Base-by-base conservation (phyloP, 495 filamentous ascomycete genomes). In the Platismatia glauca region DNA sequence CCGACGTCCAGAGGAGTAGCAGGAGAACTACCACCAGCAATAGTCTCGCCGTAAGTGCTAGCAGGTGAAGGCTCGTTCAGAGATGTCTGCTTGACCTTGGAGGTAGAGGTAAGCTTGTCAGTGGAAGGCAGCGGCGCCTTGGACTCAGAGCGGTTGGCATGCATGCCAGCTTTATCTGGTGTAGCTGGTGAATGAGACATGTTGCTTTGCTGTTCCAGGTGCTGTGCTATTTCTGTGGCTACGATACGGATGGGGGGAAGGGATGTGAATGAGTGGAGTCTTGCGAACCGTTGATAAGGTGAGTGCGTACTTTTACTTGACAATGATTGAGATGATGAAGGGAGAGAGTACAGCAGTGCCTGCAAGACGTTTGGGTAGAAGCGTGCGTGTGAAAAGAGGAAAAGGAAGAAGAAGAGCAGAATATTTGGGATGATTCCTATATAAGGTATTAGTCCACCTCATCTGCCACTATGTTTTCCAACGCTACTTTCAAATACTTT, bases 31-130 rank as follows among this genome's bases (percentile, higher is more conserved):
- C 65, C 70, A 29, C 66, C 72, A 24, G 66, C 67, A 53, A 52
- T 31, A 15, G 70, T 72, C 18, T 66, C 71, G 39, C 72, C 72
- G 66, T 73, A 71, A 13, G 72, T 75, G 66, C 72, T 74, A n/a
- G 72, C 72, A 50, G 73, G 73, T 38, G 73, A 75, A 38, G 70
- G 72, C 63, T 72, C 68, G n/a, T 63, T 59, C 16, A 68, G 50
- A 31, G 67, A 70, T 12, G 57, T 44, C 29, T 50, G 64, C 61
- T 66, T 64, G 22, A 55, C 43, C 33, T 63, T 64, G 18, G 61
- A 57, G 6, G 55, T 29, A 24, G 66, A 64, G 41, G 61, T 57
- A 44, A 50, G 56, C 52, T 61, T 61, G 11, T 69, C 62, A 5
- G 46, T 29, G 29, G 60, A 67, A 33, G 60, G 41, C n/a, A 58